These are phyloP conservation scores for Pulveroboletus frians DNA, from an alignment of 768 basidiomycete species.

Conservation along the genomic window DNA sequence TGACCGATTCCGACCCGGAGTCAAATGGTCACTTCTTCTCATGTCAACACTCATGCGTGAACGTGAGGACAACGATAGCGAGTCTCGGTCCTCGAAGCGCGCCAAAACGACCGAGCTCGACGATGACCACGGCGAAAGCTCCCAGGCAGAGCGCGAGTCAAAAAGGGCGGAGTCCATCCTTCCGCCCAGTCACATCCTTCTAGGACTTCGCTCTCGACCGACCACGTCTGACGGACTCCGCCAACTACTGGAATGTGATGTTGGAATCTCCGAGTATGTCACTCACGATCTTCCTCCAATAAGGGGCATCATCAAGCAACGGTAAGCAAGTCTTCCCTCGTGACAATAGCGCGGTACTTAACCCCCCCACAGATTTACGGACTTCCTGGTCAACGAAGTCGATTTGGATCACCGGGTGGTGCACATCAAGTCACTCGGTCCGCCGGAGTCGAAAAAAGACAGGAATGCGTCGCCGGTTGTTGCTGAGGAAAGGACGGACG, in stretches of 20 bases:
- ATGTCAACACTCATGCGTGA: slow-evolving; percentile 38
- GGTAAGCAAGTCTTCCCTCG: slow-evolving; percentile 43
- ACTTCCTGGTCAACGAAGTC: slow-evolving; percentile 93
- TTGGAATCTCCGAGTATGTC: slow-evolving; percentile 88
- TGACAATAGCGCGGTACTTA: neutral
- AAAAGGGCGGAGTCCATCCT: slow-evolving; percentile 34
- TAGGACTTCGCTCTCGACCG: slow-evolving; percentile 53
- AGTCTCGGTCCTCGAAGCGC: slow-evolving; percentile 38
- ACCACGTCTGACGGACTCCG: slow-evolving; percentile 49
- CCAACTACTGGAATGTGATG: slow-evolving; percentile 68
- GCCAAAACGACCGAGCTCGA: slow-evolving; percentile 29
- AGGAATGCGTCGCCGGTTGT: slow-evolving; percentile 25
- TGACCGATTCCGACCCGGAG: neutral
- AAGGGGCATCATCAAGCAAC: slow-evolving; percentile 93
- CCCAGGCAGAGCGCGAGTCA: slow-evolving; percentile 1
- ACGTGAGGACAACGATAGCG: slow-evolving; percentile 44
- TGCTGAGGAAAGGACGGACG: slow-evolving; percentile 14
- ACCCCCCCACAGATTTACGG: slow-evolving; percentile 69
- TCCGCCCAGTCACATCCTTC: slow-evolving; percentile 70
- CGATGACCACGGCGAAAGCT: slow-evolving; percentile 7
- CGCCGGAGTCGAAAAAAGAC: slow-evolving; percentile 54
- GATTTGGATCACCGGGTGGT: slow-evolving; percentile 75
- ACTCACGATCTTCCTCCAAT: slow-evolving; percentile 64
- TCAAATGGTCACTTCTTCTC: neutral
- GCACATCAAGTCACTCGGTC: slow-evolving; percentile 71